A percentile compares a stretch with the other conserved stretches of the same genome.
Evolutionary conservation across 2,329 filamentous ascomycete genomes (phyloP).

Genomic region (Aspergillus fructus): DNA sequence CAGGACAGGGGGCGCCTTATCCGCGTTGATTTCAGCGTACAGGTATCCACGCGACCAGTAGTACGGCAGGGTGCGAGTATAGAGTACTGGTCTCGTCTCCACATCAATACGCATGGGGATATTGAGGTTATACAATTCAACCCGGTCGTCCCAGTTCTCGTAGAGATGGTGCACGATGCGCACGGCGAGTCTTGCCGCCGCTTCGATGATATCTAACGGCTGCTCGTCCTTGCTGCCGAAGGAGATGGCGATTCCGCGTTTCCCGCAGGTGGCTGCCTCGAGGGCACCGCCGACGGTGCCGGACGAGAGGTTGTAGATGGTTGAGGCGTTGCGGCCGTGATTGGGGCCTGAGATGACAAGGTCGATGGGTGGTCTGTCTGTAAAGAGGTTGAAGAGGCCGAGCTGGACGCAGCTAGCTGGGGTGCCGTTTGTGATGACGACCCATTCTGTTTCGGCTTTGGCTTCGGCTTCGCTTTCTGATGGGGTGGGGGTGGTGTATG

Average conservation of each 20-base stretch:
- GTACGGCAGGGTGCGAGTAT: constrained; percentile 80
- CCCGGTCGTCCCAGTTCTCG: constrained; percentile 66
- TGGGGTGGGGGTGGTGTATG: constrained; percentile 1
- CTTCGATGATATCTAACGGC: constrained; percentile 70
- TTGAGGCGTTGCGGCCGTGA: constrained; percentile 75
- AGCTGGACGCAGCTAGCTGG: constrained; percentile 76
- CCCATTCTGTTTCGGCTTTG: constrained; percentile 52
- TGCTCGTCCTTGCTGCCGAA: constrained; percentile 83
- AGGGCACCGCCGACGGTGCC: constrained; percentile 75
- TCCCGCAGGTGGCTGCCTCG: constrained; percentile 69
- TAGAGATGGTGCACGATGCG: constrained; percentile 73
- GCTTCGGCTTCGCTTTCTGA: constrained; percentile 49
- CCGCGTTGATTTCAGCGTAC: constrained; percentile 66
- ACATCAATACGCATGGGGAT: constrained; percentile 76
- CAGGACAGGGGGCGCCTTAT: constrained; percentile 57
- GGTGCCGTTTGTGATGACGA: constrained; percentile 70
- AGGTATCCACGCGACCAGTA: constrained; percentile 76
- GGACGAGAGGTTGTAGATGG: constrained; percentile 71
- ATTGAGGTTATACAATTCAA: constrained; percentile 83
- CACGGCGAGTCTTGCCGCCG: constrained; percentile 69
- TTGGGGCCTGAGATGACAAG: constrained; percentile 75
- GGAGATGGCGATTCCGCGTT: constrained; percentile 71
- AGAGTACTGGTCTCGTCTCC: constrained; percentile 66
- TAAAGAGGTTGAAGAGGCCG: constrained; percentile 73
- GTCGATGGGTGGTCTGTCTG: constrained; percentile 65